Base-by-base conservation (phyloP, 495 filamentous ascomycete genomes). In the Aspergillus carlsbadensis region DNA sequence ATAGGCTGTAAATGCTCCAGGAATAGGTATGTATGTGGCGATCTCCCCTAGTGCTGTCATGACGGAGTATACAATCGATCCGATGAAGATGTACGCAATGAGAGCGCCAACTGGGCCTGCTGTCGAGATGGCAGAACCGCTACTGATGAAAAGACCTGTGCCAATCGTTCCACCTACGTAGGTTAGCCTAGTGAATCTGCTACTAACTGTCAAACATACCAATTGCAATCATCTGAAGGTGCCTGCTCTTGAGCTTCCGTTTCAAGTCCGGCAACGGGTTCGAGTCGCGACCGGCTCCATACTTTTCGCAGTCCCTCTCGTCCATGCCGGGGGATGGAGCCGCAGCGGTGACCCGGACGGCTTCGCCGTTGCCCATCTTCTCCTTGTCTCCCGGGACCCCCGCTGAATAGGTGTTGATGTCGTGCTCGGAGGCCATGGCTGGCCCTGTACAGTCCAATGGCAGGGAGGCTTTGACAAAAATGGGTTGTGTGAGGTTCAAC, bases 81-180 rank as follows among this genome's bases (percentile, higher is more conserved):
- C 85, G 60, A 86, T 80, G 54, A 85, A 72, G 33, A 79, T 68
- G 61, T 88, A 93, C 13, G 86, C 85, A 52, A 92, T 81, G 34
- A 93, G 76, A 40, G 87, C 81, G 15, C 83, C 86, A 1, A 86
- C 78, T 33, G 88, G 89, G 21, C 88, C 87, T 47, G 83, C 79
- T 35, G 76, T 78, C 26, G 81, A 76, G 54, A 92, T 79, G 15
- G 87, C 87, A 39, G 75, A 77, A 26, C 89, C 88, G 57, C 84
- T 91, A 62, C 88, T 85, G 43, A 92, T 76, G 76, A 92, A 92
- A 33, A 92, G 78, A 67, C 88, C 88, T 6, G 88, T 92, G 46
- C 88, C 89, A 61, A 92, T 87, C 1, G 88, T 89, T 50, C 88
- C 88, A 66, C 89, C 88, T 63, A 82, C 67, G 34, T 1, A 74